Conservation (phyloP, 257 asterid species). For the Thymus quinquecostatus region DNA sequence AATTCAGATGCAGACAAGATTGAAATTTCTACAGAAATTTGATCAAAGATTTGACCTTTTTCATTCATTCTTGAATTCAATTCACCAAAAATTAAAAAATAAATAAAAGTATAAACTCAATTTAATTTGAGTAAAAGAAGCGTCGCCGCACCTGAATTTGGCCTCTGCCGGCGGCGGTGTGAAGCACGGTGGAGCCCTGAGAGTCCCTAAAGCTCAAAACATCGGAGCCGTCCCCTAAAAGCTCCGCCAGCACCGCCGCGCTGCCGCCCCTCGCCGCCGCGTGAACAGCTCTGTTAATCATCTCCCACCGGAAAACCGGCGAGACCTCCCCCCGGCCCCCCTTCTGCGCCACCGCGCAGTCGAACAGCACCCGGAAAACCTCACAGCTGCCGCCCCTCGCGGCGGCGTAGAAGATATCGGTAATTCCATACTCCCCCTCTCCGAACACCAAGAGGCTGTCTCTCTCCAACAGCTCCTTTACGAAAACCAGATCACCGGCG, state of each 20-base stretch:
- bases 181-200: constrained; percentile 79
- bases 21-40: not conserved
- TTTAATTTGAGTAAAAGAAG: no score
- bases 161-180: constrained; percentile 81
- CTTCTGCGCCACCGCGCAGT: constrained; percentile 40
- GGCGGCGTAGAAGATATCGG: constrained; percentile 83
- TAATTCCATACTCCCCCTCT: constrained; percentile 90
- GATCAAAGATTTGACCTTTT: not conserved
- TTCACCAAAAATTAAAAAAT: no score
- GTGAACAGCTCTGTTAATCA: constrained; percentile 79
- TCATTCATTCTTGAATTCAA: no score
- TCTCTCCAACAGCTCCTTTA: constrained; percentile 59
- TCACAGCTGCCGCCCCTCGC: constrained; percentile 65
- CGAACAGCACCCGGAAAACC: constrained; percentile 68
- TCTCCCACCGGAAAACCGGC: constrained; percentile 56
- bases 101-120: no score
- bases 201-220: constrained; percentile 72
- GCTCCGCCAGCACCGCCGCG: constrained; percentile 58
- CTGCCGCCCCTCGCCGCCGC: constrained; percentile 91
- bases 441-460: constrained; percentile 80
- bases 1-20: constrained; percentile 4
- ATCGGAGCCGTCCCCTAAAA: constrained; percentile 62
- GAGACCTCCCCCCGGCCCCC: constrained; percentile 42
- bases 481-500: constrained; percentile 74
- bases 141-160: constrained; percentile 67